Percentiles rank a stretch among this genome's conserved stretches.
phyloP scores from a whole-genome alignment of 306 rosid species.

The Phaseolus lunatus region DNA sequence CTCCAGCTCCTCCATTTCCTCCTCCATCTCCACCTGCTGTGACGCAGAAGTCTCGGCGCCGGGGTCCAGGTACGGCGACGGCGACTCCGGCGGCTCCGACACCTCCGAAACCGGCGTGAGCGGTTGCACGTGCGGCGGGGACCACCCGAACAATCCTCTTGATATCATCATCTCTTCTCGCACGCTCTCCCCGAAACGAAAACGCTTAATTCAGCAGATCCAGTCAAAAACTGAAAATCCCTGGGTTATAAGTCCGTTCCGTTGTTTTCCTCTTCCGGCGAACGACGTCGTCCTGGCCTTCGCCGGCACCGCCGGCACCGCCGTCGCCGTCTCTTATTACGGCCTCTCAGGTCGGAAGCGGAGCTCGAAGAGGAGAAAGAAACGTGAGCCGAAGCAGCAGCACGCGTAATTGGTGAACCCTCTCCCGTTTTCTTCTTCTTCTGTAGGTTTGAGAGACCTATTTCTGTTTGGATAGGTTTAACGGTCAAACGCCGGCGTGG shows the following conservation, averaged over 20 bases:
- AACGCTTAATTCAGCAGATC: conserved; percentile 55
- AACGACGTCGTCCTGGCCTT: conserved; percentile 55
- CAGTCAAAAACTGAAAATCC: conserved; percentile 46
- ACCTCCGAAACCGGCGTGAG: conserved; percentile 98
- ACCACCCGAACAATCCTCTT: conserved; percentile 97
- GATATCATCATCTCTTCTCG: conserved; percentile 75
- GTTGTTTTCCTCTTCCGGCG: conserved; percentile 28
- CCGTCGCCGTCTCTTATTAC: conserved; percentile 44
- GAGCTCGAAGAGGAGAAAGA: conserved; percentile 33
- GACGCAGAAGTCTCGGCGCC: conserved; percentile 75
- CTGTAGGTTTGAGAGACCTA: conserved; percentile 17
- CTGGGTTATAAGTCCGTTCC: background rate
- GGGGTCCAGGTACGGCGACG: conserved; percentile 86
- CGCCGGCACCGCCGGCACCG: conserved; percentile 55
- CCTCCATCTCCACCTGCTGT: conserved; percentile 81
- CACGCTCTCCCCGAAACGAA: conserved; percentile 22
- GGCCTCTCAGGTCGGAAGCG: conserved; percentile 55
- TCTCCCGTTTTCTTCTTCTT: background rate
- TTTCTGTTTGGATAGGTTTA: conserved; percentile 44
- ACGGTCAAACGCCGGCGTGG: conserved; percentile 67
- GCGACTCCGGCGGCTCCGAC: conserved; percentile 99
- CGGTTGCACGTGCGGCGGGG: conserved; percentile 97
- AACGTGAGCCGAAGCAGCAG: conserved; percentile 18
- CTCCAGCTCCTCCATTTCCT: conserved; percentile 90
- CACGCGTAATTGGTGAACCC: conserved; percentile 34